phyloP scores from a whole-genome alignment of 345 rosid species.

The Salix koriyanagi region DNA sequence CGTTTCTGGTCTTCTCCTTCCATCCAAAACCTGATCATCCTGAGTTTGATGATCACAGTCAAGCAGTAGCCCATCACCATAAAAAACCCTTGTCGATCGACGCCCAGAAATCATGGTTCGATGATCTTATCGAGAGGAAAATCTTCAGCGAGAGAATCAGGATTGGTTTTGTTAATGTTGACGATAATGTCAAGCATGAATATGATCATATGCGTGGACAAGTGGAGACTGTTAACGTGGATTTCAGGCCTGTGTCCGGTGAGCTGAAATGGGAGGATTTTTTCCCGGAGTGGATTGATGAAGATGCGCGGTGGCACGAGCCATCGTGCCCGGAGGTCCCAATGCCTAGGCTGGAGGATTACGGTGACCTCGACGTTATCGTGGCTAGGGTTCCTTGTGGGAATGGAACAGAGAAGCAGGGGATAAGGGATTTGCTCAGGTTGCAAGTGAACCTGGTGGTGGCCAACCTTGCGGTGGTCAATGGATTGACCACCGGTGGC shows the following conservation, averaged over 20 bases:
- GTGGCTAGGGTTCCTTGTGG: conserved; percentile 66
- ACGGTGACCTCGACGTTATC: conserved; percentile 52
- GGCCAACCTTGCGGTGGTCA: conserved; percentile 60
- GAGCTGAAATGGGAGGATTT: conserved; percentile 50
- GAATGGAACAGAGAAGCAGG: conserved; percentile 22
- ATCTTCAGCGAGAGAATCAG: conserved; percentile 28
- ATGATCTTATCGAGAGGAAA: conserved; percentile 29
- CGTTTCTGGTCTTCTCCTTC: conserved; percentile 31
- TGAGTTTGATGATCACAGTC: background rate
- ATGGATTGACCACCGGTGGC: conserved; percentile 20
- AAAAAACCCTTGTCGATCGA: background rate
- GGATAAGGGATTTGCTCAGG: conserved; percentile 60
- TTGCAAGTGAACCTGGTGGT: conserved; percentile 75
- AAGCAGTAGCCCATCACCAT: background rate
- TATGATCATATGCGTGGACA: conserved; percentile 18
- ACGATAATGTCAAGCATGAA: background rate
- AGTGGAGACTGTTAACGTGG: conserved; percentile 27
- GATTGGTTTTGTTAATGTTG: conserved; percentile 57
- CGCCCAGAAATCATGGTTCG: conserved; percentile 36
- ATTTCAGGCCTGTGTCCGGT: conserved; percentile 32
- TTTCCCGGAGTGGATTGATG: conserved; percentile 76
- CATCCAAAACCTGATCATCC: conserved; percentile 10
- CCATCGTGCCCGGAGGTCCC: conserved; percentile 69
- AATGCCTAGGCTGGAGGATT: conserved; percentile 43
- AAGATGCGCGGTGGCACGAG: conserved; percentile 27